Conservation (phyloP, 805 yeast genomes). For the Saturnispora dispora region DNA sequence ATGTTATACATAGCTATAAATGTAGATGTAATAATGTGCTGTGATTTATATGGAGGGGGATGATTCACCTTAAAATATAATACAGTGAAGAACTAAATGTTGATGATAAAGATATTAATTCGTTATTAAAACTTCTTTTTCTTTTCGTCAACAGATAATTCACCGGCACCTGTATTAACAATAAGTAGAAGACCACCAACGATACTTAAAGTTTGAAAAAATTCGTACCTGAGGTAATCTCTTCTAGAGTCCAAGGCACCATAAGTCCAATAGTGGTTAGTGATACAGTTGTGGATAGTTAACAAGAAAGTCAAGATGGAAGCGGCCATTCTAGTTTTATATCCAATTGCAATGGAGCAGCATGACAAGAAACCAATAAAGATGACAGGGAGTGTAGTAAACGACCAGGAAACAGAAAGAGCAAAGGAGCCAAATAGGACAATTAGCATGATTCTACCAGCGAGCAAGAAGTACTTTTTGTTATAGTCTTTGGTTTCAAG, state of each 20-base stretch:
- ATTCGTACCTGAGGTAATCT: conserved; percentile 85
- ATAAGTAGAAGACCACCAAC: conserved; percentile 89
- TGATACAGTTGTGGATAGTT: conserved; percentile 63
- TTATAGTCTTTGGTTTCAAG: conserved; percentile 55
- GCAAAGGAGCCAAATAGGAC: conserved; percentile 81
- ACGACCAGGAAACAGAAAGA: conserved; percentile 63
- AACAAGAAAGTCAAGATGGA: conserved; percentile 58
- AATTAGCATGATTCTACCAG: conserved; percentile 81
- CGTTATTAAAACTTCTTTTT: conserved; percentile 43
- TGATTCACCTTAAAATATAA: neutral
- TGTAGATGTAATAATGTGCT: neutral
- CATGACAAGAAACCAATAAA: conserved; percentile 63
- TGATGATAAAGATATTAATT: neutral
- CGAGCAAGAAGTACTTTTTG: conserved; percentile 72
- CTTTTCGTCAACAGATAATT: conserved; percentile 87
- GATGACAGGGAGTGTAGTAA: conserved; percentile 54
- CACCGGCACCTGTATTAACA: conserved; percentile 95
- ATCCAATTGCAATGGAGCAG: conserved; percentile 79
- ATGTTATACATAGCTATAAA: neutral
- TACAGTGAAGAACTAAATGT: neutral
- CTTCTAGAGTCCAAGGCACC: conserved; percentile 63
- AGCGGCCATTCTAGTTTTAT: conserved; percentile 86
- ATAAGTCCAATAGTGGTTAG: conserved; percentile 86
- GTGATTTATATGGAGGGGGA: neutral
- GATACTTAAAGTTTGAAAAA: conserved; percentile 88